Conservation (phyloP, 495 filamentous ascomycete genomes). For the Xylaria intraflava region DNA sequence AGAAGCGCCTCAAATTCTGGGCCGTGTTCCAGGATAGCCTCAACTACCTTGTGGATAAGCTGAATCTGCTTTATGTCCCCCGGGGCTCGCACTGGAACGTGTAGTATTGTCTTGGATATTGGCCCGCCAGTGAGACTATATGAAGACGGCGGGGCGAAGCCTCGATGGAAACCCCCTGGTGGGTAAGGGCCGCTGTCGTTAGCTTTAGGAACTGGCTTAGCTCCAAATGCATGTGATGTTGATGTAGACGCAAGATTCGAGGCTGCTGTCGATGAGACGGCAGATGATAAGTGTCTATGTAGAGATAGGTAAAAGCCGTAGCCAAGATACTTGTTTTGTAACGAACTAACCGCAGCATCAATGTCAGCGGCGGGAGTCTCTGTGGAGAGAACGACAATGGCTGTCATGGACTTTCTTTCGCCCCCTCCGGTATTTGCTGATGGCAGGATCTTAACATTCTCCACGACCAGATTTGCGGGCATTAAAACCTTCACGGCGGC, state of each 20-base stretch:
- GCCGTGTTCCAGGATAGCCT: slow-evolving; percentile 68
- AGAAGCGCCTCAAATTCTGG: slow-evolving; percentile 89
- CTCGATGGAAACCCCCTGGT: slow-evolving; percentile 52
- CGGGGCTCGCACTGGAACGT: slow-evolving; percentile 71
- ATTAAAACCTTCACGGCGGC: slow-evolving; percentile 70
- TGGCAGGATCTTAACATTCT: slow-evolving; percentile 67
- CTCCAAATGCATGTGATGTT: slow-evolving; percentile 71
- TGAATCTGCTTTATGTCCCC: slow-evolving; percentile 70
- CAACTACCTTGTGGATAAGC: slow-evolving; percentile 83
- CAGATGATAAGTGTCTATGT: slow-evolving; percentile 78
- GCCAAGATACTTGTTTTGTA: slow-evolving; percentile 85
- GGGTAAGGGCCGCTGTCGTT: slow-evolving; percentile 51
- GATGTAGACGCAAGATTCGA: slow-evolving; percentile 45
- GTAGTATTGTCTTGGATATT: slow-evolving; percentile 43
- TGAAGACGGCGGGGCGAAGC: slow-evolving; percentile 75
- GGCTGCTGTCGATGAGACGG: slow-evolving; percentile 55
- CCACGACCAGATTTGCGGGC: slow-evolving; percentile 60
- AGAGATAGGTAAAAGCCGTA: slow-evolving; percentile 78
- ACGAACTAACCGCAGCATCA: slow-evolving; percentile 64
- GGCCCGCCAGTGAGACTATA: slow-evolving; percentile 47
- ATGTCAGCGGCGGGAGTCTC: slow-evolving; percentile 84
- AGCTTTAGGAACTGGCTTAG: slow-evolving; percentile 56
- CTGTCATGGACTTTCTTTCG: slow-evolving; percentile 71
- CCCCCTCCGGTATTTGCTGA: slow-evolving; percentile 38
- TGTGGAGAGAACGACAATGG: slow-evolving; percentile 77